phyloP scores from a whole-genome alignment of 345 rosid genomes.

The Eucalyptus sp. region DNA sequence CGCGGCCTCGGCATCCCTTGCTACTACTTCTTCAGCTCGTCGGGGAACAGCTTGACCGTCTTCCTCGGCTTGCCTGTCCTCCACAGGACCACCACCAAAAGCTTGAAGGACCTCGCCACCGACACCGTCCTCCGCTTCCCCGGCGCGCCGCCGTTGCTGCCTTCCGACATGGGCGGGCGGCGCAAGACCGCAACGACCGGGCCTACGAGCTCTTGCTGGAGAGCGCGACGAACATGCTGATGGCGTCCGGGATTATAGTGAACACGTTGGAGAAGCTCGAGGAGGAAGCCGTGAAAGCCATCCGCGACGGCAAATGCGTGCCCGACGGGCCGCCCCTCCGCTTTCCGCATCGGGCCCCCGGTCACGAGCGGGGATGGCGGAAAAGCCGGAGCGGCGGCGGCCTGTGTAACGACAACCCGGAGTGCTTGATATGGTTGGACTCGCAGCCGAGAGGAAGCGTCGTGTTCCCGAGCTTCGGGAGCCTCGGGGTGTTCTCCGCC shows the following conservation, averaged over 20 bases:
- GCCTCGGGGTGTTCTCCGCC: constrained; percentile 17
- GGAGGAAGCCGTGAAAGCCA: background rate
- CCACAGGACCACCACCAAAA: too few relatives aligned
- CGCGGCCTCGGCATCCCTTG: too few relatives aligned
- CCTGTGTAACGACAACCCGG: background rate
- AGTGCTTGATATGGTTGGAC: constrained; percentile 25
- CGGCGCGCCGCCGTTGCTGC: too few relatives aligned
- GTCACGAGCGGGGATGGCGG: background rate
- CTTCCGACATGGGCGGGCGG: too few relatives aligned
- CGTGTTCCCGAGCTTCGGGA: constrained; percentile 30
- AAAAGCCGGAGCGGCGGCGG: background rate
- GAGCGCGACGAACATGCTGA: too few relatives aligned
- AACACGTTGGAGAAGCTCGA: background rate
- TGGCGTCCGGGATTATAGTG: background rate
- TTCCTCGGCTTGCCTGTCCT: too few relatives aligned
- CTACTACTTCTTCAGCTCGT: too few relatives aligned
- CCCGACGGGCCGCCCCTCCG: background rate
- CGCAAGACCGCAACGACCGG: background rate
- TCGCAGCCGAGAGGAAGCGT: constrained; percentile 23
- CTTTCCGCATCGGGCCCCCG: background rate
- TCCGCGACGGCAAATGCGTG: background rate
- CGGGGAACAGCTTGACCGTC: too few relatives aligned
- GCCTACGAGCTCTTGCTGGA: background rate
- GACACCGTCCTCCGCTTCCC: too few relatives aligned
- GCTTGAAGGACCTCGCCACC: too few relatives aligned